phyloP scores from a whole-genome alignment of 2,329 filamentous ascomycete genomes.

The Neofusicoccum sp. region DNA sequence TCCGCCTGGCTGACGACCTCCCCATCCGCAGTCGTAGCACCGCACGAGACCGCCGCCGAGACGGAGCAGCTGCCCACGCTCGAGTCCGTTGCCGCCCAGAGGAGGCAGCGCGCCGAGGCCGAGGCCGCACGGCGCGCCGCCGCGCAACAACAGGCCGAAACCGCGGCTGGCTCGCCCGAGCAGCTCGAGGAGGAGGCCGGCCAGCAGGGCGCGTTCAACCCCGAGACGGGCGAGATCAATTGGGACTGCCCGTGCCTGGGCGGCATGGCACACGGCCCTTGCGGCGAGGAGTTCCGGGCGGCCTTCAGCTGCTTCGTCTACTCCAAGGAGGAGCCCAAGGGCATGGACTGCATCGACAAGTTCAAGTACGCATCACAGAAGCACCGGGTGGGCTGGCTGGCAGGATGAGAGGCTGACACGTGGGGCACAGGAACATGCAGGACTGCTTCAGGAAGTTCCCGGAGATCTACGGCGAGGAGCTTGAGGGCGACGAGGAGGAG shows the following conservation, averaged over 20 bases:
- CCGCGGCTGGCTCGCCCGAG: slow-evolving; percentile 41
- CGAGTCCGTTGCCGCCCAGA: slow-evolving; percentile 44
- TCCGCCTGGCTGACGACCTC: slow-evolving; percentile 8
- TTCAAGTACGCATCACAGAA: slow-evolving; percentile 67
- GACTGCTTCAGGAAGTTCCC: slow-evolving; percentile 92
- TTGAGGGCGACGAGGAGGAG: slow-evolving; percentile 71
- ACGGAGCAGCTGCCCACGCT: slow-evolving; percentile 44
- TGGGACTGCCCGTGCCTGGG: slow-evolving; percentile 98
- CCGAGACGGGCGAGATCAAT: slow-evolving; percentile 98
- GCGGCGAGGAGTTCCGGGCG: slow-evolving; percentile 89
- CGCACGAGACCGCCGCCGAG: slow-evolving; percentile 36
- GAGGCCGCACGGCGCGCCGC: slow-evolving; percentile 14
- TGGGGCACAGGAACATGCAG: slow-evolving; percentile 79
- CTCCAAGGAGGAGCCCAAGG: slow-evolving; percentile 91
- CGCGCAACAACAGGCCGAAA: neutral
- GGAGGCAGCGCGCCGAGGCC: slow-evolving; percentile 35
- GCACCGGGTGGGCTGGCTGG: slow-evolving; percentile 40
- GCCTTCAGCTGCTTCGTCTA: slow-evolving; percentile 99
- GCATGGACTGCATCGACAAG: slow-evolving; percentile 95
- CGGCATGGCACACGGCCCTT: slow-evolving; percentile 94
- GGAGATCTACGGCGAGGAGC: slow-evolving; percentile 86
- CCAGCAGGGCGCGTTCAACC: slow-evolving; percentile 92
- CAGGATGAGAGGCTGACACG: neutral
- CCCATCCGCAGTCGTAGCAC: slow-evolving; percentile 29
- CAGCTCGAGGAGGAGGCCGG: slow-evolving; percentile 76